These are phyloP conservation scores for Lactarius pseudohatsudake DNA, from an alignment of 768 basidiomycete genomes.

Conservation along the genomic window DNA sequence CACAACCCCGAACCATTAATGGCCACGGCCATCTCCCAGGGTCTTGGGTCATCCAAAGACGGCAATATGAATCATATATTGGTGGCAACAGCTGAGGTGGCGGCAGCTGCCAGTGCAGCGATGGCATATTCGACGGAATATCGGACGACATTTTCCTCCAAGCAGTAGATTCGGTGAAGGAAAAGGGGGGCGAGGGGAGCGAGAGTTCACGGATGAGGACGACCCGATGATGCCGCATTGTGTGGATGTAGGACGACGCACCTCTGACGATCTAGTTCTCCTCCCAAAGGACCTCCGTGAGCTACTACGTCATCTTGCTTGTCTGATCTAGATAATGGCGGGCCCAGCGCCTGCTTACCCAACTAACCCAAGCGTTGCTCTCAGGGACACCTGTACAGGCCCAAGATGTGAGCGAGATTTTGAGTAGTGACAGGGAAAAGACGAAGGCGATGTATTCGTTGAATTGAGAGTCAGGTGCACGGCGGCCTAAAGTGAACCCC, in stretches of 20 bases:
- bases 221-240: background rate
- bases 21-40: too few species aligned
- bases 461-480: too few species aligned
- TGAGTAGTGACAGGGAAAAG: too few species aligned
- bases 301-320: constrained; percentile 69
- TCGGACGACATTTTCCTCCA: too few species aligned
- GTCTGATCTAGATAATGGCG: constrained; percentile 60
- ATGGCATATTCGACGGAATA: constrained; percentile 62
- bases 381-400: constrained; percentile 38
- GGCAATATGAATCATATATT: too few species aligned
- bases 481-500: too few species aligned
- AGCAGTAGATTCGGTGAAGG: constrained; percentile 75
- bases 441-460: too few species aligned
- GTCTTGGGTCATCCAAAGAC: too few species aligned
- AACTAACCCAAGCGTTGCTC: constrained; percentile 79
- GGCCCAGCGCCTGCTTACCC: constrained; percentile 85
- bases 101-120: too few species aligned
- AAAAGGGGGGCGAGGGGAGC: constrained; percentile 33
- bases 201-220: too few species aligned
- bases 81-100: too few species aligned
- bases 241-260: constrained; percentile 43
- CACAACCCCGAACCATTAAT: too few species aligned
- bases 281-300: constrained; percentile 75
- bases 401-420: constrained; percentile 74
- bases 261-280: constrained; percentile 90